These are phyloP conservation scores for Erigeron canadensis DNA, from an alignment of 129 eudicot genomes.

Conservation along the genomic window DNA sequence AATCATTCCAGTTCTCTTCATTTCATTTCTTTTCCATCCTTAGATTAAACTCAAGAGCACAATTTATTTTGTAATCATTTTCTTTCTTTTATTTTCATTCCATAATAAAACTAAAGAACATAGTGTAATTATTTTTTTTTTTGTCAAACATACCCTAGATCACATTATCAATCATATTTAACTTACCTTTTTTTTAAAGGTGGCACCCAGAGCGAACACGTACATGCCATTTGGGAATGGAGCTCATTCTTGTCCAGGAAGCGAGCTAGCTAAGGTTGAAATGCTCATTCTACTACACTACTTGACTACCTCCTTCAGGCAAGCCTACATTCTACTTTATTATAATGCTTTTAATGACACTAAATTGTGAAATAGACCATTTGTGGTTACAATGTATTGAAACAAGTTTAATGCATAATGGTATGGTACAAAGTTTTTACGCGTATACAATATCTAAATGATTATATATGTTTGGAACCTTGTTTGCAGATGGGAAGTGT, in stretches of 20 bases:
- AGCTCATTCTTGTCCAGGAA: conserved; percentile 86
- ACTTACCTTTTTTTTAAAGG: conserved; percentile 35
- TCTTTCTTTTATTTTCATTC: too few species aligned
- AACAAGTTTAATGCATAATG: neutral
- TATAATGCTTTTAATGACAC: neutral
- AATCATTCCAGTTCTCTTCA: too few species aligned
- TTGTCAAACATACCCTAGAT: neutral
- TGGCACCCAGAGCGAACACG: conserved; percentile 63
- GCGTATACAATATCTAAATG: neutral
- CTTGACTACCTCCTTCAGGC: conserved; percentile 66
- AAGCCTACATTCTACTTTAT: conserved; percentile 14
- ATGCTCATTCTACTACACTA: conserved; percentile 78
- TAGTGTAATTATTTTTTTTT: too few species aligned
- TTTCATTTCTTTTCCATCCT: too few species aligned
- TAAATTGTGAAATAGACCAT: neutral
- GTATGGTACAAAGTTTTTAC: neutral
- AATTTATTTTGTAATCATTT: too few species aligned
- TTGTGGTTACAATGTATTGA: neutral
- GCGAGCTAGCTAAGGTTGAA: conserved; percentile 82
- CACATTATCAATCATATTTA: neutral
- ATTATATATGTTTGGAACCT: neutral
- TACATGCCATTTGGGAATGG: conserved; percentile 90
- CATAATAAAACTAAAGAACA: too few species aligned
- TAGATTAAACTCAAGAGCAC: too few species aligned
- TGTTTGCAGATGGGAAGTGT: conserved; percentile 58